Evolutionary conservation across 441 rosid genomes (phyloP).

Genomic region (Macaranga tanarius): DNA sequence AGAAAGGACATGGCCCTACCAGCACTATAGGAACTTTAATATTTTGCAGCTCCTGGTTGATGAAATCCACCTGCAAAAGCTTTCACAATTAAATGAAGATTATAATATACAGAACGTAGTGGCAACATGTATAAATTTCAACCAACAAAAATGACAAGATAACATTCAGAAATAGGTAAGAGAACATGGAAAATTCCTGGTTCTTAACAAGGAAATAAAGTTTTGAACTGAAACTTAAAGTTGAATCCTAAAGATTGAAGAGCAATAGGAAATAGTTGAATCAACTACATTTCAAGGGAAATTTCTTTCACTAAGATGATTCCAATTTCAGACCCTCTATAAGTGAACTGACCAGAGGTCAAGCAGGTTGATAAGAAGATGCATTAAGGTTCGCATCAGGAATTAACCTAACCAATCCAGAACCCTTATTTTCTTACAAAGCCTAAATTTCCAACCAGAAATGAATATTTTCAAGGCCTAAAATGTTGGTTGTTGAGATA

Average conservation of each 20-base stretch:
- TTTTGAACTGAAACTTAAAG: not conserved
- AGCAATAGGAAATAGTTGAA: not conserved
- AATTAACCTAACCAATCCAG: not conserved
- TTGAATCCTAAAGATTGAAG: too few relatives aligned
- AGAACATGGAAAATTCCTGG: not conserved
- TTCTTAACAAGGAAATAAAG: not conserved
- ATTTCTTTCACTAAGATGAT: not conserved
- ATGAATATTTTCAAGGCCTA: not conserved
- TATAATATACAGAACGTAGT: not conserved
- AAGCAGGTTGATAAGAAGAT: conserved; percentile 4
- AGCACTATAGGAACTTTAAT: conserved; percentile 56
- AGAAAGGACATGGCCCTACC: conserved; percentile 37
- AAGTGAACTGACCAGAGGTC: not conserved
- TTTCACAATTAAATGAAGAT: conserved; percentile 15
- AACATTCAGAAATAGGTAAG: too few relatives aligned
- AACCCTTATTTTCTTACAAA: not conserved
- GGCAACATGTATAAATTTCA: not conserved
- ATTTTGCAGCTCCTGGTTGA: conserved; percentile 52
- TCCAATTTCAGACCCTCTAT: not conserved
- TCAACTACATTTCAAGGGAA: not conserved
- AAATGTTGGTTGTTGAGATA: not conserved
- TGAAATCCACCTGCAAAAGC: conserved; percentile 60
- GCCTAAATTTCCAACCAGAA: not conserved
- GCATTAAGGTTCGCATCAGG: not conserved
- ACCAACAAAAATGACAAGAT: not conserved